Percentiles rank a stretch among this genome's conserved stretches.
Evolutionary conservation across 108 stramenopile genomes (phyloP).

Genomic region (Cyclostephanos tholiformis): DNA sequence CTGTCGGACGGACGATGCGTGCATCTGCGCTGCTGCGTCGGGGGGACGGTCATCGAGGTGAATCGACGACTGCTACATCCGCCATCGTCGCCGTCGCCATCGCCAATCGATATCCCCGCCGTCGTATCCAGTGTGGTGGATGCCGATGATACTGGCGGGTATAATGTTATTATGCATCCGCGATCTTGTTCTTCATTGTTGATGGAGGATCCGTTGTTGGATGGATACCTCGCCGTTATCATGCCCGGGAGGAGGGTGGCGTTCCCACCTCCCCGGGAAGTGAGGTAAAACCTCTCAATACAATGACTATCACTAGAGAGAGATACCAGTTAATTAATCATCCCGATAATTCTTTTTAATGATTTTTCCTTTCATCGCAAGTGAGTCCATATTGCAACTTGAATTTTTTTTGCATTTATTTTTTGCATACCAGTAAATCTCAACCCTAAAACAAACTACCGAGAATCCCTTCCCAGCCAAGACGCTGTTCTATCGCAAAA

Average conservation of each 20-base stretch:
- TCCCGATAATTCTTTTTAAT: too few relatives aligned
- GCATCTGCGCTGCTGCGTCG: conserved; percentile 66
- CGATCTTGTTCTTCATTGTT: conserved; percentile 26
- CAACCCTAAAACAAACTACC: too few relatives aligned
- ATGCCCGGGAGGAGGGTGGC: conserved; percentile 48
- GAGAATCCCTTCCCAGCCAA: background rate
- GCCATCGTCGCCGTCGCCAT: background rate
- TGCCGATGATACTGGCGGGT: too few relatives aligned
- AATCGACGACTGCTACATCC: conserved; percentile 44
- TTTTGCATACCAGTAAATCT: too few relatives aligned
- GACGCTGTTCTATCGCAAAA: background rate
- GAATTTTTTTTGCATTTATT: too few relatives aligned
- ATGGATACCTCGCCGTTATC: conserved; percentile 79
- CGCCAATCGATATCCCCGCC: too few relatives aligned
- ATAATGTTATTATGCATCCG: too few relatives aligned
- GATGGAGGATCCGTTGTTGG: conserved; percentile 64
- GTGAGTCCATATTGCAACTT: too few relatives aligned
- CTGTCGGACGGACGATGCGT: conserved; percentile 34
- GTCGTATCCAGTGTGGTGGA: too few relatives aligned
- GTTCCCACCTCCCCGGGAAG: conserved; percentile 44
- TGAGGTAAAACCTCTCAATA: background rate
- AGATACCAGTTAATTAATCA: too few relatives aligned
- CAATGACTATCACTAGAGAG: background rate
- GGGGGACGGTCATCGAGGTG: conserved; percentile 72
- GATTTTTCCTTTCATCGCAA: too few relatives aligned